phyloP scores from a whole-genome alignment of 352 stramenopile genomes.

The Pythium rhizo-oryzae region DNA sequence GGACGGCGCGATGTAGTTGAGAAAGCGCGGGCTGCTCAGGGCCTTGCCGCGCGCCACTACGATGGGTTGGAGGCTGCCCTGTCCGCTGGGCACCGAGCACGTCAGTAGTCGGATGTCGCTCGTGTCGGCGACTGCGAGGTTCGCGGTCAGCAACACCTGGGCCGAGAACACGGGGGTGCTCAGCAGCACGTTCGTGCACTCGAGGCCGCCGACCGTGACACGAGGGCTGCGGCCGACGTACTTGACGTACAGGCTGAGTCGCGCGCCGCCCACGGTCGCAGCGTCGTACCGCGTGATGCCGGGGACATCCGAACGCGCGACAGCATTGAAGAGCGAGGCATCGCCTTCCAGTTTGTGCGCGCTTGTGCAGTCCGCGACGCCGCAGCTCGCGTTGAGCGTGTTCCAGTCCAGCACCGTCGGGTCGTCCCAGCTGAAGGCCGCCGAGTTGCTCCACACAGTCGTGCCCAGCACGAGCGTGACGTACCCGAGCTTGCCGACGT shows the following conservation, averaged over 20 bases:
- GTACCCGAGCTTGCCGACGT: constrained; percentile 47
- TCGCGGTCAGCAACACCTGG: constrained; percentile 24
- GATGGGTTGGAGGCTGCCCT: constrained; percentile 46
- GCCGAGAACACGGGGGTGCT: constrained; percentile 29
- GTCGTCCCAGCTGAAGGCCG: constrained; percentile 61
- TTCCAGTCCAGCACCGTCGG: constrained; percentile 61
- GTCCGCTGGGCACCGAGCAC: constrained; percentile 47
- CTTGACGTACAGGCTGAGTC: constrained; percentile 54
- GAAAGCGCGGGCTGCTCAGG: constrained; percentile 43
- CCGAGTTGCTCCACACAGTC: constrained; percentile 53
- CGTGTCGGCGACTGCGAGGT: constrained; percentile 24
- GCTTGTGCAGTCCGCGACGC: constrained; percentile 46
- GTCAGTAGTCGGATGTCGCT: constrained; percentile 42
- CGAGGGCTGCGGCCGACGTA: constrained; percentile 49
- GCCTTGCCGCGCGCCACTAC: constrained; percentile 39
- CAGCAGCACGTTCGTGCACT: constrained; percentile 39
- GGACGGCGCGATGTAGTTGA: constrained; percentile 54
- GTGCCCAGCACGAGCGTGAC: constrained; percentile 53
- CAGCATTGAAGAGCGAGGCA: constrained; percentile 39
- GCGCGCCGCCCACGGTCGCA: constrained; percentile 45
- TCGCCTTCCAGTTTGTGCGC: constrained; percentile 51
- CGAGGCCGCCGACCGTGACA: constrained; percentile 34
- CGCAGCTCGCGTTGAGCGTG: constrained; percentile 44
- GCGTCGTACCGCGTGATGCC: constrained; percentile 44
- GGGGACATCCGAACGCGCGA: constrained; percentile 23